Percentiles rank a stretch among this genome's conserved stretches.
Evolutionary conservation across 1,284 basidiomycete genomes (phyloP).

Genomic region (Ustilago vetiveriae): DNA sequence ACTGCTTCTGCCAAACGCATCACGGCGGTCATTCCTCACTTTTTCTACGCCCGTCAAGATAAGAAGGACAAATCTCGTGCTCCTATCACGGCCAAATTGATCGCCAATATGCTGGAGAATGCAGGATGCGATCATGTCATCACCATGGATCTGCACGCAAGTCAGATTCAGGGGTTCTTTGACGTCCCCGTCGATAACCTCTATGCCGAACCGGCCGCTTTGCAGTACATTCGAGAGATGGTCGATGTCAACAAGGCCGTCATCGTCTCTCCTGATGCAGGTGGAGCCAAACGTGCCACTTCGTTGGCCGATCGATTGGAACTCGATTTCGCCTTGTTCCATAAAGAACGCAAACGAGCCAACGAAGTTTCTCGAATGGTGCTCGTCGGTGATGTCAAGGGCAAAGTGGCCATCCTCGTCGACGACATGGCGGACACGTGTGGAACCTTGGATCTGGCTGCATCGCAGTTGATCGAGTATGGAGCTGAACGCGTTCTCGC

Average conservation of each 20-base stretch:
- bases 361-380: slow-evolving; percentile 99
- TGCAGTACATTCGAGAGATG: slow-evolving; percentile 92
- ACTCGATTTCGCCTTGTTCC: slow-evolving; percentile 98
- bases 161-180: slow-evolving; percentile 84
- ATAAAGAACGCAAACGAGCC: slow-evolving; percentile 99
- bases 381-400: slow-evolving; percentile 90
- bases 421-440: slow-evolving; percentile 99
- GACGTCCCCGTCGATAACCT: slow-evolving; percentile 99
- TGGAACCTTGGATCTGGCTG: slow-evolving; percentile 93
- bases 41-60: slow-evolving; percentile 74
- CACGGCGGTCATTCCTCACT: slow-evolving; percentile 78
- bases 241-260: slow-evolving; percentile 88
- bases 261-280: slow-evolving; percentile 98
- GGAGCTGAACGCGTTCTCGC: slow-evolving; percentile 88
- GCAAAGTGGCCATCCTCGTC: slow-evolving; percentile 95
- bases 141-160: slow-evolving; percentile 67
- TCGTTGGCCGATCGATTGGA: slow-evolving; percentile 96
- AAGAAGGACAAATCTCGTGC: slow-evolving; percentile 99
- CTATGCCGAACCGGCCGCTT: slow-evolving; percentile 95
- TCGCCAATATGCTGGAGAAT: slow-evolving; percentile 98
- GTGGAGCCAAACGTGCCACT: slow-evolving; percentile 96
- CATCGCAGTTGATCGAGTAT: slow-evolving; percentile 86
- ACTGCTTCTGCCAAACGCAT: slow-evolving; percentile 85
- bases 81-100: slow-evolving; percentile 97
- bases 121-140: slow-evolving; percentile 97